These are phyloP conservation scores for Allium cepa DNA, from an alignment of 106 monocot species.

Conservation along the genomic window DNA sequence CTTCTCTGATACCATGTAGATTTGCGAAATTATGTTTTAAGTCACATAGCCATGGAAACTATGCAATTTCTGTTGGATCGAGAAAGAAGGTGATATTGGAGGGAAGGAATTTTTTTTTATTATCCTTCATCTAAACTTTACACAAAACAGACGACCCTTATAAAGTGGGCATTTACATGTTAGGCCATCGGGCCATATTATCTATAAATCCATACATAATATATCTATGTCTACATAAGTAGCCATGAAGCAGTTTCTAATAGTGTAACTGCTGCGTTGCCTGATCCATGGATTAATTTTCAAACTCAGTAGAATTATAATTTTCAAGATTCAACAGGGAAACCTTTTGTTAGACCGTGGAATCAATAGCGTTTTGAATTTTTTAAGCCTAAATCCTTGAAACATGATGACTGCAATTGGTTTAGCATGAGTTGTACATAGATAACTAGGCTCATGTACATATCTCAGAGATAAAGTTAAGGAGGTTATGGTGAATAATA, in stretches of 20 bases:
- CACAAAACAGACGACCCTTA: too few species aligned
- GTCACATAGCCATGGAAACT: too few species aligned
- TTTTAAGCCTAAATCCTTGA: background rate
- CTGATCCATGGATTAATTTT: conserved; percentile 19
- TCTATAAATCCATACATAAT: too few species aligned
- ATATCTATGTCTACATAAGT: too few species aligned
- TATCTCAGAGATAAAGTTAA: background rate
- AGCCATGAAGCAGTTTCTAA: conserved; percentile 1
- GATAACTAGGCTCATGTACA: conserved; percentile 10
- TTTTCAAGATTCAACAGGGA: conserved; percentile 12
- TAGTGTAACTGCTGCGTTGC: background rate
- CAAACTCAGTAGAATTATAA: conserved; percentile 7
- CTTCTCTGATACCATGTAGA: too few species aligned
- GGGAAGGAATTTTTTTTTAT: too few species aligned
- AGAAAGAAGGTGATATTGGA: too few species aligned
- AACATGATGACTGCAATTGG: background rate
- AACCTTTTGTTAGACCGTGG: conserved; percentile 17
- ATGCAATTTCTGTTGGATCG: too few species aligned
- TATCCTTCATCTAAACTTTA: too few species aligned
- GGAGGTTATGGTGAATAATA: background rate
- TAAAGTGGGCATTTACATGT: too few species aligned
- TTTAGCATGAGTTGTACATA: background rate
- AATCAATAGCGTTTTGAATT: conserved; percentile 12
- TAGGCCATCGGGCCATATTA: too few species aligned
- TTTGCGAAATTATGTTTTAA: too few species aligned